These are phyloP conservation scores for Neodidymelliopsis sp. DNA, from an alignment of 2,329 filamentous ascomycete species.

Conservation along the genomic window DNA sequence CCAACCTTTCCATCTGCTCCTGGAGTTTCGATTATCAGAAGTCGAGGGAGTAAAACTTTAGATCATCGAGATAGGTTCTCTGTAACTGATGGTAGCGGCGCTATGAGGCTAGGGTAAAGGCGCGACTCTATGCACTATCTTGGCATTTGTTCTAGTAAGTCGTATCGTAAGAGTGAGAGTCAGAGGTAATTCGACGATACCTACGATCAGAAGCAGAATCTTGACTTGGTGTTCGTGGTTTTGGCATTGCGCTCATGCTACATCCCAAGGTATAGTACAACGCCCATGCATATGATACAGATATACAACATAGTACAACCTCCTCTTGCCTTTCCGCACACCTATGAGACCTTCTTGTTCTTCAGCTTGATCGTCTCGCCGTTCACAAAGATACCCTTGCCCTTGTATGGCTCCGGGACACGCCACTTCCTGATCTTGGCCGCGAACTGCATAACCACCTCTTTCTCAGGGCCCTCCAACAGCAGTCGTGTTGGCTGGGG, in stretches of 20 bases:
- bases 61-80: too few species aligned
- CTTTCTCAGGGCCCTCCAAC: conserved; percentile 85
- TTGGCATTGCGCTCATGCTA: conserved; percentile 1
- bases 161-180: too few species aligned
- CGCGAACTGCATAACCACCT: conserved; percentile 89
- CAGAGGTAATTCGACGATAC: too few species aligned
- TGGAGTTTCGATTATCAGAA: too few species aligned
- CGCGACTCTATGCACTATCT: too few species aligned
- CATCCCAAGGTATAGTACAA: conserved; percentile 29
- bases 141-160: too few species aligned
- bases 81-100: too few species aligned
- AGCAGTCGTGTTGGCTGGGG: conserved; percentile 92
- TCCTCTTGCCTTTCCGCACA: not conserved
- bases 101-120: too few species aligned
- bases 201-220: too few species aligned
- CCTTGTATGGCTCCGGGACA: conserved; percentile 96
- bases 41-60: not conserved
- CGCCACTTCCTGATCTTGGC: conserved; percentile 89
- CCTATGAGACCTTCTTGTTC: conserved; percentile 74
- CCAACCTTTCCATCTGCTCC: too few species aligned
- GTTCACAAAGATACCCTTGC: conserved; percentile 98
- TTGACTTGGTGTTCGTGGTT: not conserved
- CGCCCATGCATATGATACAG: conserved; percentile 31
- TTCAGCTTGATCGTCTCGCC: conserved; percentile 98
- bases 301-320: conserved; percentile 17